phyloP scores from a whole-genome alignment of 192 early-diverging fungal species.

The Entrophospora sp. region DNA sequence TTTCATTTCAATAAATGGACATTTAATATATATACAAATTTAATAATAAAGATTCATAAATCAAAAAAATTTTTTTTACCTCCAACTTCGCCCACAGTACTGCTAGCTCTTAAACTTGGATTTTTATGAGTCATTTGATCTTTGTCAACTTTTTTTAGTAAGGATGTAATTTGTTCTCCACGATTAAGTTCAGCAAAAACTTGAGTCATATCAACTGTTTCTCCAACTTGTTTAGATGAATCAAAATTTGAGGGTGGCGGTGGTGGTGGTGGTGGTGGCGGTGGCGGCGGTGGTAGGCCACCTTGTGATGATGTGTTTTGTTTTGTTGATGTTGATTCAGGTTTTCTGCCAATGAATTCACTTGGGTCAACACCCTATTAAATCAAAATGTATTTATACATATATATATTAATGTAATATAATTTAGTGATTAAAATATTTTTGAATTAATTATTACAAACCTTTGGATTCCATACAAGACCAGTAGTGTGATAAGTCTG shows the following conservation, averaged over 20 bases:
- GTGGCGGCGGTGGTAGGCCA: conserved; percentile 29
- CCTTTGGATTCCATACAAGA: conserved; percentile 82
- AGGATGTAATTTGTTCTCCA: conserved; percentile 60
- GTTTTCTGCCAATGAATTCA: conserved; percentile 26
- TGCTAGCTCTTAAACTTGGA: conserved; percentile 68
- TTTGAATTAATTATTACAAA: conserved; percentile 2
- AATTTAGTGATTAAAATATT: neutral
- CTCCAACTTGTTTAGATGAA: conserved; percentile 9
- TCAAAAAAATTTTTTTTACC: neutral
- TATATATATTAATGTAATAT: neutral
- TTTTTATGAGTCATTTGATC: conserved; percentile 99
- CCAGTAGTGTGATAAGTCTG: conserved; percentile 85
- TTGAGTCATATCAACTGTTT: conserved; percentile 38
- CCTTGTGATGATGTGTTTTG: conserved; percentile 31
- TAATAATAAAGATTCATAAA: neutral
- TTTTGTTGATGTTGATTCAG: conserved; percentile 28
- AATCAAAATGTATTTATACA: conserved; percentile 1
- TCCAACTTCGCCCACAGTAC: conserved; percentile 39
- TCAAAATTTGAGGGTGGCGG: conserved; percentile 21
- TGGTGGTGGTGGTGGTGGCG: conserved; percentile 30
- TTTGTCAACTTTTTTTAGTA: conserved; percentile 90
- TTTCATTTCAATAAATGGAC: too few species aligned
- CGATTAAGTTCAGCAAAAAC: conserved; percentile 85
- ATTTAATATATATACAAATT: too few species aligned
- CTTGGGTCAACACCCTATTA: conserved; percentile 46